Evolutionary conservation across 1,284 basidiomycete species (phyloP).

Genomic region (Ustilago curta): DNA sequence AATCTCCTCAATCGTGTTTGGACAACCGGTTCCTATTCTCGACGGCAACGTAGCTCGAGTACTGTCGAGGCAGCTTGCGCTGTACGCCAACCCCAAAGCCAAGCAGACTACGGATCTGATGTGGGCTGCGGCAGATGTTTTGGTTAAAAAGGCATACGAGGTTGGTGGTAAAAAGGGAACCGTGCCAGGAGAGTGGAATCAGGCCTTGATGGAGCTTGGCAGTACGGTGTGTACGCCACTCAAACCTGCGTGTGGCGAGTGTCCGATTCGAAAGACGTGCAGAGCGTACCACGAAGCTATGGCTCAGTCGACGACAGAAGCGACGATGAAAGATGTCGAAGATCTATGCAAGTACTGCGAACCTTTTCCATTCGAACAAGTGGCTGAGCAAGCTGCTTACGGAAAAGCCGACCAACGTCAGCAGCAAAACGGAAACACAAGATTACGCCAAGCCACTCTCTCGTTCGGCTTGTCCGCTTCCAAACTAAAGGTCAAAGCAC

Average conservation of each 20-base stretch:
- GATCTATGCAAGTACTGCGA: conserved; percentile 62
- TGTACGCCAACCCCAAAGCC: conserved; percentile 60
- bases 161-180: conserved; percentile 20
- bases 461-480: conserved; percentile 25
- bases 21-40: conserved; percentile 60
- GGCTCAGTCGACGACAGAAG: conserved; percentile 3
- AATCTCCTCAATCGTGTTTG: conserved; percentile 66
- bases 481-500: conserved; percentile 8
- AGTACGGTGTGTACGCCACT: conserved; percentile 49
- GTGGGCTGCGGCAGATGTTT: conserved; percentile 56
- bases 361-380: conserved; percentile 46
- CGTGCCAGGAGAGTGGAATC: conserved; percentile 64
- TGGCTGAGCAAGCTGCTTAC: conserved; percentile 16
- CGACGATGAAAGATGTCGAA: conserved; percentile 51
- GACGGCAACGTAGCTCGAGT: conserved; percentile 67
- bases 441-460: conserved; percentile 41
- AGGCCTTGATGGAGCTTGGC: conserved; percentile 68
- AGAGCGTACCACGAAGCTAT: conserved; percentile 32
- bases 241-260: conserved; percentile 53
- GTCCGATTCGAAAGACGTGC: conserved; percentile 57
- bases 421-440: conserved; percentile 18
- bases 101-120: conserved; percentile 61
- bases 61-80: conserved; percentile 57
- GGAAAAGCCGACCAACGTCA: background rate
- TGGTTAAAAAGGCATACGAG: conserved; percentile 50